A percentile compares a stretch with the other conserved stretches of the same genome.
These are phyloP conservation scores for Blastocystis sp. DNA, from an alignment of 352 stramenopile genomes.

Conservation along the genomic window DNA sequence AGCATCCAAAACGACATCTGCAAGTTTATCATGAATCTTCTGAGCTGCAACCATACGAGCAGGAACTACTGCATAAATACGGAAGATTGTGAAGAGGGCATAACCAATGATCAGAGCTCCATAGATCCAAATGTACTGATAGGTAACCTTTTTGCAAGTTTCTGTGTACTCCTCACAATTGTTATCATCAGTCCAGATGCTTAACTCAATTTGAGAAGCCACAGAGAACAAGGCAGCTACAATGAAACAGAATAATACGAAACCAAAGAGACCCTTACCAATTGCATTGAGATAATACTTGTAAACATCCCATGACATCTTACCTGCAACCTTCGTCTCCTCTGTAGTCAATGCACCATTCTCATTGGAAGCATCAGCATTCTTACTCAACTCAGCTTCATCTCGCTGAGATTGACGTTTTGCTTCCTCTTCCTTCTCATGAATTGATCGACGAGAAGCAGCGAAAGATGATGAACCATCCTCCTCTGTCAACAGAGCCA, in stretches of 20 bases:
- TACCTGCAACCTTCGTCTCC: conserved; percentile 14
- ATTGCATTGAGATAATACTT: conserved; percentile 56
- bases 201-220: neutral
- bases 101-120: conserved; percentile 20
- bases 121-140: neutral
- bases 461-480: neutral
- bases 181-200: neutral
- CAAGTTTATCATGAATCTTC: conserved; percentile 77
- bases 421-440: neutral
- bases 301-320: neutral
- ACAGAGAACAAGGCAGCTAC: neutral
- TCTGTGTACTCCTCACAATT: neutral
- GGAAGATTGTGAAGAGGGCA: conserved; percentile 70
- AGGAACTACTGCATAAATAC: conserved; percentile 69
- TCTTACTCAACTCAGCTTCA: neutral
- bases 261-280: neutral
- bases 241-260: conserved; percentile 3
- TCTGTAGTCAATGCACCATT: neutral
- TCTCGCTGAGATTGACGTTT: neutral
- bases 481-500: conserved; percentile 71
- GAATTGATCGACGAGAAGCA: neutral
- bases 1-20: conserved; percentile 75
- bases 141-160: neutral
- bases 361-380: neutral
- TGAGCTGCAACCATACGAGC: conserved; percentile 70